Percentiles rank a stretch among this genome's conserved stretches.
Evolutionary conservation across 257 asterid genomes (phyloP).

Genomic region (Apocynum venetum): DNA sequence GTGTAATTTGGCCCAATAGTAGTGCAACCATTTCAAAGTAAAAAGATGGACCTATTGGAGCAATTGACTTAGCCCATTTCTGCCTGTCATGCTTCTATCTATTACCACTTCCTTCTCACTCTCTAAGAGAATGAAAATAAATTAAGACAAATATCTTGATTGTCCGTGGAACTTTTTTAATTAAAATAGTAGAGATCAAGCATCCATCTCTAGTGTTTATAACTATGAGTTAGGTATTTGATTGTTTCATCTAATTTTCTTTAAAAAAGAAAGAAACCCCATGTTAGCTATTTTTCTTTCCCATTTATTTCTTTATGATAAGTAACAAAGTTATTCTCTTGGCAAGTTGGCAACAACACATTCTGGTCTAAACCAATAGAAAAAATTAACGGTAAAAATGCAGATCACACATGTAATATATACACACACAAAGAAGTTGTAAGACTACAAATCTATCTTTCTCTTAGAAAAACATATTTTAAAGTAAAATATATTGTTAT

Average conservation of each 20-base stretch:
- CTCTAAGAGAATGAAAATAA: no score
- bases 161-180: no score
- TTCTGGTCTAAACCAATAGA: background rate
- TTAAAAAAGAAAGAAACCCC: no score
- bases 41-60: background rate
- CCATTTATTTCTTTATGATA: background rate
- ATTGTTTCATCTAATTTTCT: no score
- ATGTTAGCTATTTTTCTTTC: background rate
- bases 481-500: no score
- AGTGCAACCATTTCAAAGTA: background rate
- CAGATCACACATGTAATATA: background rate
- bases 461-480: no score
- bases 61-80: background rate
- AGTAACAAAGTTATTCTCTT: background rate
- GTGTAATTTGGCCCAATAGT: background rate
- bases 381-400: background rate
- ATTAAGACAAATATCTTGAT: no score
- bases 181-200: no score
- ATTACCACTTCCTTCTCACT: no score
- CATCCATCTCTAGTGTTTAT: no score
- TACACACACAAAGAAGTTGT: background rate
- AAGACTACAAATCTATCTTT: no score
- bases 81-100: background rate
- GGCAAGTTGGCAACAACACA: background rate
- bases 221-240: no score